Conservation (phyloP, 768 basidiomycete genomes). For the Boletus sp. region DNA sequence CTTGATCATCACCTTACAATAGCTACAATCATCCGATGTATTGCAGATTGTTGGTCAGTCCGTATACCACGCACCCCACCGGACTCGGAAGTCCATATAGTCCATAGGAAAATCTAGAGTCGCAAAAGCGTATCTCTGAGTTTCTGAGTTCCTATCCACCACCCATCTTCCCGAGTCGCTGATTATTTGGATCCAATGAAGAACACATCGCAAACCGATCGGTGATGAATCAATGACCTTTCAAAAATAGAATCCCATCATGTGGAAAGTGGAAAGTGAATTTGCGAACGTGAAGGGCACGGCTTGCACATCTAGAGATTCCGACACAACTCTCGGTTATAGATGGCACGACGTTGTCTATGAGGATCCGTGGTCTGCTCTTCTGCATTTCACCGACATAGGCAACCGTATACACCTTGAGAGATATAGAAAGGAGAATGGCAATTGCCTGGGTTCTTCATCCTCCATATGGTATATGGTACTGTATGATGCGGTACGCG, state of each 20-base stretch:
- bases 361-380: too few species aligned
- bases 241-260: too few species aligned
- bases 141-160: not conserved
- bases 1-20: not conserved
- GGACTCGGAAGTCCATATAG: not conserved
- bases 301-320: not conserved
- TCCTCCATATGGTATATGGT: not conserved
- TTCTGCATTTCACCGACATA: too few species aligned
- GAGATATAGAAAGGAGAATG: not conserved
- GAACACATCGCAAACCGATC: not conserved
- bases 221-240: not conserved
- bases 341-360: not conserved
- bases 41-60: not conserved
- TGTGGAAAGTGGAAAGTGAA: not conserved
- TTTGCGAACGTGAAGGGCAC: not conserved
- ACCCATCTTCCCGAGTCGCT: not conserved
- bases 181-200: not conserved
- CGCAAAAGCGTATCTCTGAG: not conserved
- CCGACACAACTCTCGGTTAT: not conserved
- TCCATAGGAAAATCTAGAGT: too few species aligned
- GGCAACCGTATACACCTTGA: too few species aligned
- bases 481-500: not conserved
- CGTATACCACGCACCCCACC: not conserved
- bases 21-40: not conserved
- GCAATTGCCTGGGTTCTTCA: not conserved